Base-by-base conservation (phyloP, 2,329 filamentous ascomycete species). In the Penicillium sp. region DNA sequence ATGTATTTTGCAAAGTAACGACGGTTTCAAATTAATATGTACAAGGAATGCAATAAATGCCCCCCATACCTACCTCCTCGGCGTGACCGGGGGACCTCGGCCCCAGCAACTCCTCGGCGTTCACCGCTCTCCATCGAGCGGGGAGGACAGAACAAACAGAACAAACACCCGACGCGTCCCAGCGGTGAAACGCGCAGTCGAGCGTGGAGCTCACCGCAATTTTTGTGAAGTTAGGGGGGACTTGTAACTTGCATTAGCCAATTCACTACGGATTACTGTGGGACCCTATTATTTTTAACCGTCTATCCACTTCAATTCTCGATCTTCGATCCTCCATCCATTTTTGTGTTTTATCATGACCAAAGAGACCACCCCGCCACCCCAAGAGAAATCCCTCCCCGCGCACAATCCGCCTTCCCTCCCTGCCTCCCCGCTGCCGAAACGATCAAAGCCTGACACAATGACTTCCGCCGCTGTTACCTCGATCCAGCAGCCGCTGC, bases 341-440 rank as follows among this genome's bases (percentile, higher is more conserved):
- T 21, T 47, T 49, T 54, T 40, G 7, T 43, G 29, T 15, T 58
- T 58, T 63, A 75, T 62, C 67, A 78, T 78, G 77, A 78, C 76
- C 68, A 76, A 72, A 67, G 69, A 78, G 62, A 69, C 70, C 43
- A 78, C 77, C 54, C 75, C 77, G 48, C 75, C 75, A 55, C 65
- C 71, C 35, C 54, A 53, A 53, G 31, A 46, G 21, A 53, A 63
- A 35, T 52, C 65, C 52, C 55, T 60, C 53, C 42, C 65, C 52
- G 63, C 69, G 38, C 80, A 78, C 71, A 73, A 78, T 63, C 74
- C 79, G 29, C 85, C 86, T 47, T 85, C 85, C 52, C 81, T 86
- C 25, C 87, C 88, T 41, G 82, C 83, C 57, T 93, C 90, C 9
- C 91, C 91, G 29, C 86, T 90, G 27, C 82, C 90, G 48, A 96